phyloP scores from a whole-genome alignment of 148 eudicot genomes.

The Euryodendron excelsum region DNA sequence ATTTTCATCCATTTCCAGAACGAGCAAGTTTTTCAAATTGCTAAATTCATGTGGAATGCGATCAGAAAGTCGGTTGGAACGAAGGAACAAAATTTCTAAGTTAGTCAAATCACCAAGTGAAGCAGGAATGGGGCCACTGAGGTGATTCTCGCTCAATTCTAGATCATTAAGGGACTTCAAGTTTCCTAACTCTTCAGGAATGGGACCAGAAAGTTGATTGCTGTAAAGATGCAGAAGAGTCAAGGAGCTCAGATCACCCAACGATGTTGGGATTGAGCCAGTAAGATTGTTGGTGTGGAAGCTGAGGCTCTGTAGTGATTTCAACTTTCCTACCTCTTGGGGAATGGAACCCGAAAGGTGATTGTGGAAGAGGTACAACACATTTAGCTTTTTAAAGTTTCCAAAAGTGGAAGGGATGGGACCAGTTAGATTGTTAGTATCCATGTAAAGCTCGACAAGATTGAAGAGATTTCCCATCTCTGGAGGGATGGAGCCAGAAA shows the following conservation, averaged over 20 bases:
- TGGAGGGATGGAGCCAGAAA: too few species aligned
- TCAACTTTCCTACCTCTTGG: too few species aligned
- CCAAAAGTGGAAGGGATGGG: background rate
- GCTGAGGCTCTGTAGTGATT: too few species aligned
- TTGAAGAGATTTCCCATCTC: too few species aligned
- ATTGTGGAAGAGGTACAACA: background rate
- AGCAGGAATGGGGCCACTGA: too few species aligned
- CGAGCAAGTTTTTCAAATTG: background rate
- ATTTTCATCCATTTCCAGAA: conserved; percentile 20
- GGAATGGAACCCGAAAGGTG: too few species aligned
- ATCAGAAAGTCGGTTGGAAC: conserved; percentile 36
- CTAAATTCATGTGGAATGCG: conserved; percentile 24
- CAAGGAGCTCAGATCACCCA: too few species aligned
- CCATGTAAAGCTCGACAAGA: too few species aligned
- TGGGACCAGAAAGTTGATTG: background rate
- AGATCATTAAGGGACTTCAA: background rate
- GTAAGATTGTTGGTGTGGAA: too few species aligned
- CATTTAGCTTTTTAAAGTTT: background rate
- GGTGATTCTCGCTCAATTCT: background rate
- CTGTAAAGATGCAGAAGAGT: background rate
- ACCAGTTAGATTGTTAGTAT: background rate
- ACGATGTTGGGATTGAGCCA: too few species aligned
- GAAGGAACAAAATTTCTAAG: background rate
- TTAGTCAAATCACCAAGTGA: too few species aligned
- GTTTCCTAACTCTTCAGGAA: conserved; percentile 9